phyloP scores from a whole-genome alignment of 1,284 basidiomycete species.

The Calocybe gambosa region DNA sequence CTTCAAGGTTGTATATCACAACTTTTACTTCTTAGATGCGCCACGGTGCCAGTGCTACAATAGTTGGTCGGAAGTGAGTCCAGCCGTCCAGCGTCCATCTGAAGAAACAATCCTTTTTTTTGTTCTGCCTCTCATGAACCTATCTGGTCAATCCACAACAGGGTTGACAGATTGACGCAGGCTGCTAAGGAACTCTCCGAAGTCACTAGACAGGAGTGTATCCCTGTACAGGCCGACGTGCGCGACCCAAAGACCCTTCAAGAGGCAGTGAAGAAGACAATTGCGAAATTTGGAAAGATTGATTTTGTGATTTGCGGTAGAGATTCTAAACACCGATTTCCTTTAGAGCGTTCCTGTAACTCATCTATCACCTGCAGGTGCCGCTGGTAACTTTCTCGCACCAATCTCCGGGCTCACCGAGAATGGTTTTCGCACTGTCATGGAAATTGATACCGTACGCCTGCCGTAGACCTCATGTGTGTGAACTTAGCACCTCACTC shows the following conservation, averaged over 20 bases:
- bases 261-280: constrained; percentile 70
- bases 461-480: not conserved
- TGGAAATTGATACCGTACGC: constrained; percentile 88
- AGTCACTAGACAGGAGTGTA: constrained; percentile 65
- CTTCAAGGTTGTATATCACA: constrained; percentile 1
- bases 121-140: not conserved
- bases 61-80: constrained; percentile 80
- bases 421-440: constrained; percentile 88
- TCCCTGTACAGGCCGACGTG: constrained; percentile 81
- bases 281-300: constrained; percentile 79
- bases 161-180: constrained; percentile 69
- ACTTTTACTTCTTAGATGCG: constrained; percentile 52
- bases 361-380: constrained; percentile 41
- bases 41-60: constrained; percentile 78
- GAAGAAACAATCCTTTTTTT: not conserved
- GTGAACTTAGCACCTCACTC: not conserved
- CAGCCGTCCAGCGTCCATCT: constrained; percentile 18
- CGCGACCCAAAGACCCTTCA: constrained; percentile 69
- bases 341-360: not conserved
- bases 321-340: constrained; percentile 13
- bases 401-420: constrained; percentile 78
- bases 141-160: constrained; percentile 24
- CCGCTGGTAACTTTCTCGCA: constrained; percentile 86
- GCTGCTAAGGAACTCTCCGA: constrained; percentile 70
- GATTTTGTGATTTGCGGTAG: constrained; percentile 95